Evolutionary conservation across 2,329 filamentous ascomycete genomes (phyloP), one percentile per base, ranked within the genome.

Genomic region (Myriangium duriaei): DNA sequence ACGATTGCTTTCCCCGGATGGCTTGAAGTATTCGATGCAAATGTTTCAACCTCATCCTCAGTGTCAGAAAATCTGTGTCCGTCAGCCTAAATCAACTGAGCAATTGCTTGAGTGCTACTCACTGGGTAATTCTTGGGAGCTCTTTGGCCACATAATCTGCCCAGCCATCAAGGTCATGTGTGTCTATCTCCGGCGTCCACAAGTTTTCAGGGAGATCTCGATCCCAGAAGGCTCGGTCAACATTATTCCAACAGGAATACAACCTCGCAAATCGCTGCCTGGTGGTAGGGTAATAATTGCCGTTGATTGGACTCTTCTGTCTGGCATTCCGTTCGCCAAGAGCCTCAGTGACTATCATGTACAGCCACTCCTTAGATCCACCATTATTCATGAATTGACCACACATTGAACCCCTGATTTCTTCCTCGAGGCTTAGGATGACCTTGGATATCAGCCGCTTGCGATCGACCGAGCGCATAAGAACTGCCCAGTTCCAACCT

Each of bases 31-130:
- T 11, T 39, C 26, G 11, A 48, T 40, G 18, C 37, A 11, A 26
- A 46, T 49, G 16, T 40, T 48, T 49, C 13, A 42, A 40, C 39
- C n/a, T n/a, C n/a, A n/a, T n/a, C n/a, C n/a, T n/a, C n/a, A n/a
- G n/a, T n/a, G n/a, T n/a, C n/a, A n/a, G n/a, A n/a, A n/a, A n/a
- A n/a, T n/a, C n/a, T n/a, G n/a, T n/a, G n/a, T n/a, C n/a, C n/a
- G n/a, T n/a, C n/a, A n/a, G n/a, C n/a, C n/a, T n/a, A n/a, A n/a
- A n/a, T n/a, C n/a, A n/a, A n/a, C n/a, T n/a, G n/a, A n/a, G n/a
- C n/a, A n/a, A n/a, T n/a, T n/a, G n/a, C n/a, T n/a, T n/a, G n/a
- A n/a, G n/a, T n/a, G n/a, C n/a, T n/a, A 32, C 30, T 32, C 14
- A 32, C 9, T 37, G 30, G 11, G 36, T 30, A n/a, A 39, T 39